phyloP scores from a whole-genome alignment of 2,329 filamentous ascomycete genomes.

The Pseudogymnoascus verrucosus region DNA sequence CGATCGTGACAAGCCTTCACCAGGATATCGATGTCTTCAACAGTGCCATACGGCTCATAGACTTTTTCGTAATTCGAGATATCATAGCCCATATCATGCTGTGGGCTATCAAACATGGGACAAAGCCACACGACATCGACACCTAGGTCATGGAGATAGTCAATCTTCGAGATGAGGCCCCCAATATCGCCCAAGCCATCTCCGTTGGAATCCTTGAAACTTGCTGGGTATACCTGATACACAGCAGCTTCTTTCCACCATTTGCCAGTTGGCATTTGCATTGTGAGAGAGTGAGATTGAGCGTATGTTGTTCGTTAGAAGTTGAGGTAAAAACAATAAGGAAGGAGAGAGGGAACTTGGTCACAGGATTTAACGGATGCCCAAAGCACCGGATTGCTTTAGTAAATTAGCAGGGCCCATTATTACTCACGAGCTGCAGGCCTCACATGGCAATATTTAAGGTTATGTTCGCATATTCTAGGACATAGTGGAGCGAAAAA shows the following conservation, averaged over 20 bases:
- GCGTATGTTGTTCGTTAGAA: no score
- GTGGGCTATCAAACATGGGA: conserved; percentile 56
- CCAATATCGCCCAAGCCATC: conserved; percentile 54
- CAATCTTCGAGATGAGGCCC: conserved; percentile 52
- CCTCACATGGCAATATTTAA: neutral
- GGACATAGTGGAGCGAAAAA: neutral
- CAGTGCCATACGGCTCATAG: conserved; percentile 56
- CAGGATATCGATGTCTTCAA: conserved; percentile 56
- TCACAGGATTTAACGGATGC: no score
- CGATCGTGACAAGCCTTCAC: conserved; percentile 52
- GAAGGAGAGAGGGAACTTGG: neutral
- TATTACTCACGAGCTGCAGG: neutral
- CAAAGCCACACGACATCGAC: conserved; percentile 60
- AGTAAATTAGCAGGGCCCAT: neutral
- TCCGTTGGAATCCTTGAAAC: conserved; percentile 48
- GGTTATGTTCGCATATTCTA: neutral
- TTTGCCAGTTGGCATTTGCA: conserved; percentile 10
- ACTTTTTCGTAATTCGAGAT: conserved; percentile 61
- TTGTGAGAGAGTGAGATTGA: neutral
- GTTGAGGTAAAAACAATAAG: neutral
- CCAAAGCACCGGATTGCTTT: neutral
- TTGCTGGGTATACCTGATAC: conserved; percentile 52
- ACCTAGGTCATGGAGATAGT: conserved; percentile 53
- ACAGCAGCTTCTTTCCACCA: conserved; percentile 53
- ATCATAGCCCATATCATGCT: conserved; percentile 64